Conservation (phyloP, 441 rosid genomes). For the Gossypium schwendimanii region DNA sequence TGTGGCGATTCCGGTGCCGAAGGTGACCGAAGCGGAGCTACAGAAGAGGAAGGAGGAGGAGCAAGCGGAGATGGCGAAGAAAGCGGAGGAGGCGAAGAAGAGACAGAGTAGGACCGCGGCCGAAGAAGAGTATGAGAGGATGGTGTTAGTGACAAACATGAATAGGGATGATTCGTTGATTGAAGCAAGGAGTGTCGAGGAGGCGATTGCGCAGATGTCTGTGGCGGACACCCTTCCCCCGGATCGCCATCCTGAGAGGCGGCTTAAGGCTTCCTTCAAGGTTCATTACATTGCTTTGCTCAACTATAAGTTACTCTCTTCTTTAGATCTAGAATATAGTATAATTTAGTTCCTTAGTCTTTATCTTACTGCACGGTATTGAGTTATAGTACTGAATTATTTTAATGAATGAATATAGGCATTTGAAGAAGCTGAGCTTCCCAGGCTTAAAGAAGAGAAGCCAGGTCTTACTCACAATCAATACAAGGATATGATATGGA, state of each 20-base stretch:
- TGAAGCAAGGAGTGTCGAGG: slow-evolving; percentile 79
- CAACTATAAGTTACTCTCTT: background rate
- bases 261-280: slow-evolving; percentile 91
- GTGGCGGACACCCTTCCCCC: slow-evolving; percentile 60
- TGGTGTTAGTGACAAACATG: slow-evolving; percentile 68
- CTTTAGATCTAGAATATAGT: background rate
- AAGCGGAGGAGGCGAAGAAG: slow-evolving; percentile 63
- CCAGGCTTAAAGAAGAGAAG: slow-evolving; percentile 80
- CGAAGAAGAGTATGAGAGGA: slow-evolving; percentile 80
- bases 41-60: slow-evolving; percentile 54
- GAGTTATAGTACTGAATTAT: background rate
- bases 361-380: background rate
- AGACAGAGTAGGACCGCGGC: slow-evolving; percentile 62
- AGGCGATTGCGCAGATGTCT: slow-evolving; percentile 68
- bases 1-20: slow-evolving; percentile 65
- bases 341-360: background rate
- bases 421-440: slow-evolving; percentile 90
- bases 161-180: slow-evolving; percentile 77
- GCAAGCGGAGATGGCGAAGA: slow-evolving; percentile 54
- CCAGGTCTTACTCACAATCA: slow-evolving; percentile 95
- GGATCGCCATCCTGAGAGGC: slow-evolving; percentile 76
- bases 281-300: slow-evolving; percentile 23
- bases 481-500: slow-evolving; percentile 96
- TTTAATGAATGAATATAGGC: slow-evolving; percentile 39
- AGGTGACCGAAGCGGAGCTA: slow-evolving; percentile 83